Percentiles rank a stretch among this genome's conserved stretches.
These are phyloP conservation scores for Carex parvula DNA, from an alignment of 176 grass and related monocot species.

Conservation along the genomic window DNA sequence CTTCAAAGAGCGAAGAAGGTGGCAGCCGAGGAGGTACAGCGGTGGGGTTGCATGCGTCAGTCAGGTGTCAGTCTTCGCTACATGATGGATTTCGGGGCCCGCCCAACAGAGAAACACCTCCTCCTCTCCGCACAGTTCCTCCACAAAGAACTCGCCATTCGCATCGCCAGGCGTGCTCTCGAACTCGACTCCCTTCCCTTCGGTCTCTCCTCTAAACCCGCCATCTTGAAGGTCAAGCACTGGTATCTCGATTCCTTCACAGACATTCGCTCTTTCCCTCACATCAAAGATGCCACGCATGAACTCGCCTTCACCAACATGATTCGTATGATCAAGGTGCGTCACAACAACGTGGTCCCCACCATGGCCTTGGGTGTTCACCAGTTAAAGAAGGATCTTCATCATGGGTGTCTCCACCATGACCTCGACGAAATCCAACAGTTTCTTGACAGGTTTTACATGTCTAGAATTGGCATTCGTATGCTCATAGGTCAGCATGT, in stretches of 20 bases:
- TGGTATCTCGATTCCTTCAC: constrained; percentile 91
- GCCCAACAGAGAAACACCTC: constrained; percentile 50
- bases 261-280: constrained; percentile 69
- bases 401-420: no score
- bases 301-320: constrained; percentile 82
- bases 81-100: constrained; percentile 84
- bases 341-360: constrained; percentile 88
- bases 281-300: constrained; percentile 37
- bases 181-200: constrained; percentile 68
- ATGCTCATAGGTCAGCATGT: constrained; percentile 99
- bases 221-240: constrained; percentile 66
- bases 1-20: no score
- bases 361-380: constrained; percentile 85
- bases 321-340: constrained; percentile 85
- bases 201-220: constrained; percentile 54
- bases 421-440: constrained; percentile 70
- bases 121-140: constrained; percentile 75
- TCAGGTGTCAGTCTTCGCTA: constrained; percentile 68
- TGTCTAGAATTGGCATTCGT: constrained; percentile 92
- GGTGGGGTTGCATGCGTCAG: constrained; percentile 71
- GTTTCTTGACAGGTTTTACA: constrained; percentile 94
- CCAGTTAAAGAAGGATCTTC: constrained; percentile 71
- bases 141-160: constrained; percentile 69
- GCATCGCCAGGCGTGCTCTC: constrained; percentile 60
- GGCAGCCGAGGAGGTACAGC: constrained; percentile 56